A percentile compares a stretch with the other conserved stretches of the same genome.
These are phyloP conservation scores for Teratosphaeriaceae sp. DNA, from an alignment of 2,329 filamentous ascomycete species.

Conservation along the genomic window DNA sequence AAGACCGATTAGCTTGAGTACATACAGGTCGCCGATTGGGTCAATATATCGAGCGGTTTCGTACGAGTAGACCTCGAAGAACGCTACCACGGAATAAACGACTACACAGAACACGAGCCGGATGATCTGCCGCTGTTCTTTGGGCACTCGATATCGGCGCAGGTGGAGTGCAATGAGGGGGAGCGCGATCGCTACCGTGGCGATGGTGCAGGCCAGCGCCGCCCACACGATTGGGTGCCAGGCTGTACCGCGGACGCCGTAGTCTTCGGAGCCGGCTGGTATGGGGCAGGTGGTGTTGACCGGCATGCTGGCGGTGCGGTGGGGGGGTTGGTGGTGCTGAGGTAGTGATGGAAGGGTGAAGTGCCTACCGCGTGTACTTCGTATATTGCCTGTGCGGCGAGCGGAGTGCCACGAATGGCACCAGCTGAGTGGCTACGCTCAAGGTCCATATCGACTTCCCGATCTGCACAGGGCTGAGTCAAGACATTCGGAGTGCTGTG, in stretches of 20 bases:
- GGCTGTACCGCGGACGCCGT: conserved; percentile 28
- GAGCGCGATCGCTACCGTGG: conserved; percentile 15
- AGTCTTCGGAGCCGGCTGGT: conserved; percentile 29
- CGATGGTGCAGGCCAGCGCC: conserved; percentile 10
- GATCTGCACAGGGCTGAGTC: too few species aligned
- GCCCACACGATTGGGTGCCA: conserved; percentile 17
- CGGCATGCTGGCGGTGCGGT: not conserved
- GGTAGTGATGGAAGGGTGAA: too few species aligned
- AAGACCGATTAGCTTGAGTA: too few species aligned
- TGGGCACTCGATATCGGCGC: conserved; percentile 21
- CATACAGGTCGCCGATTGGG: conserved; percentile 23
- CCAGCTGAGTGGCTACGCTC: too few species aligned
- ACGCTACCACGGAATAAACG: conserved; percentile 16
- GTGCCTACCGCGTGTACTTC: too few species aligned
- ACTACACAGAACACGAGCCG: conserved; percentile 22
- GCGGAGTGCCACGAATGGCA: too few species aligned
- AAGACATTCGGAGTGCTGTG: too few species aligned
- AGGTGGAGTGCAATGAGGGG: conserved; percentile 22
- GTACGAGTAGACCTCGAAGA: conserved; percentile 22
- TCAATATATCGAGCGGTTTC: conserved; percentile 22
- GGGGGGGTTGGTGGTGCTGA: too few species aligned
- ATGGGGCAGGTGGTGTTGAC: conserved; percentile 12
- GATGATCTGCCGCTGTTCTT: conserved; percentile 27
- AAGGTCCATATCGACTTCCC: too few species aligned
- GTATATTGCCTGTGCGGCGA: too few species aligned